Base-by-base conservation (phyloP, 2,329 filamentous ascomycete species). In the Cladobotryum mycophilum region DNA sequence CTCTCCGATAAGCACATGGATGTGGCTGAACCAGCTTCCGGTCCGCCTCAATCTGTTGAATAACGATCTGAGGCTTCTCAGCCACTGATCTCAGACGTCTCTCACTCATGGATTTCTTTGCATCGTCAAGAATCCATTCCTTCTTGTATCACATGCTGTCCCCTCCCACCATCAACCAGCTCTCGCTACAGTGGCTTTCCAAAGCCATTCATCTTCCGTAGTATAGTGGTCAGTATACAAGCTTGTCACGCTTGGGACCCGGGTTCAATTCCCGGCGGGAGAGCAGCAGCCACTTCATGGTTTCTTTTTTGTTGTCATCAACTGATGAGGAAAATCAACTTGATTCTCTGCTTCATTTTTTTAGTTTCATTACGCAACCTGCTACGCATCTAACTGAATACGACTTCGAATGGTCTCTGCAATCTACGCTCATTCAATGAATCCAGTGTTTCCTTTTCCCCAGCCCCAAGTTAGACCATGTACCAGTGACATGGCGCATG, bases 201-300 rank as follows among this genome's bases (percentile, higher is more conserved):
- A 17, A 46, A 48, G 36, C 38, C 15, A 41, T 40, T 35, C 43
- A 45, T 56, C 52, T 53, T 56, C 56, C 54, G 56, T 57, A 57
- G 56, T 57, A 57, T 57, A 57, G 56, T 57, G 56, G 56, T 56
- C 54, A 57, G 56, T 57, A 57, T 57, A 53, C 56, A 56, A 57
- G 56, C 56, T 57, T 57, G 54, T 57, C 56, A 57, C 56, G 56
- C 56, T 57, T 56, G 56, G 55, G 56, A 57, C 56, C 56, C 54
- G 56, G 56, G 56, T 57, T 57, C 56, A 57, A 57, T 57, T 57
- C 56, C 56, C 56, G 56, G 56, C 56, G 56, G 56, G 56, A 57
- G 56, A 57, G 55, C n/a, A 41, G 17, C 17, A 20, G 3, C 20
- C 38, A 9, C 9, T 2, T 22, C 17, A 13, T 17, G 20, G 17